phyloP scores from a whole-genome alignment of 108 stramenopile species.

The Nannochloropsis granulata region DNA sequence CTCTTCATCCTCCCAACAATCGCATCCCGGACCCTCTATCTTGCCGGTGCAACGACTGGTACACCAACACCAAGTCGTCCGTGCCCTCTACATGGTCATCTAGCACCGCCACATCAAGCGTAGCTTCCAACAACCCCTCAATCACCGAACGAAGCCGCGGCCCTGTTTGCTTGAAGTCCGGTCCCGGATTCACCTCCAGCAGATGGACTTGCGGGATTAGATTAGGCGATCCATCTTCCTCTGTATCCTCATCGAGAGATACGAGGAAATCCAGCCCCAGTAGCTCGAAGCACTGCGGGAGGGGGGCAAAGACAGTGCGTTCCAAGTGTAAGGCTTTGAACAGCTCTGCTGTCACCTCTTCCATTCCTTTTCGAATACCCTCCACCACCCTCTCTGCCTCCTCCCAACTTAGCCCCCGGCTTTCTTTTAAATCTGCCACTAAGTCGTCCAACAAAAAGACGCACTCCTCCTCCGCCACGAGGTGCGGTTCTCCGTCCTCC shows the following conservation, averaged over 20 bases:
- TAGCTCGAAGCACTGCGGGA: slow-evolving; percentile 34
- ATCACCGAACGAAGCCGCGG: neutral
- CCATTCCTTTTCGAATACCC: slow-evolving; percentile 11
- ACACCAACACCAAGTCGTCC: neutral
- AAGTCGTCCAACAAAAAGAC: slow-evolving; percentile 14
- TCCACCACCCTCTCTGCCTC: neutral
- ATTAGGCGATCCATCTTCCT: neutral
- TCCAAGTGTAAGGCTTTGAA: slow-evolving; percentile 35
- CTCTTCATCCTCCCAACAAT: neutral
- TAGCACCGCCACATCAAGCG: neutral
- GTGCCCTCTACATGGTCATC: neutral
- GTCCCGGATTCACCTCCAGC: slow-evolving; percentile 44
- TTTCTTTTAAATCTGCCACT: neutral
- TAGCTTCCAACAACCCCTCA: neutral
- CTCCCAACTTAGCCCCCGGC: neutral
- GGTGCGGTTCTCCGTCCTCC: neutral
- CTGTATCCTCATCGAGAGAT: neutral
- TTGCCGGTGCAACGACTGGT: neutral
- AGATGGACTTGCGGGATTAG: slow-evolving; percentile 5
- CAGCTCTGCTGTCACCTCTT: slow-evolving; percentile 13
- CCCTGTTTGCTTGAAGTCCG: slow-evolving; percentile 45
- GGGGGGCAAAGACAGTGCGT: slow-evolving; percentile 30
- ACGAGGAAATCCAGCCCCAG: slow-evolving; percentile 45
- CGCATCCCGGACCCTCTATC: neutral
- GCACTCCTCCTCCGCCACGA: slow-evolving; percentile 31